Evolutionary conservation across 345 rosid species (phyloP).

Genomic region (Hibiscus mutabilis): DNA sequence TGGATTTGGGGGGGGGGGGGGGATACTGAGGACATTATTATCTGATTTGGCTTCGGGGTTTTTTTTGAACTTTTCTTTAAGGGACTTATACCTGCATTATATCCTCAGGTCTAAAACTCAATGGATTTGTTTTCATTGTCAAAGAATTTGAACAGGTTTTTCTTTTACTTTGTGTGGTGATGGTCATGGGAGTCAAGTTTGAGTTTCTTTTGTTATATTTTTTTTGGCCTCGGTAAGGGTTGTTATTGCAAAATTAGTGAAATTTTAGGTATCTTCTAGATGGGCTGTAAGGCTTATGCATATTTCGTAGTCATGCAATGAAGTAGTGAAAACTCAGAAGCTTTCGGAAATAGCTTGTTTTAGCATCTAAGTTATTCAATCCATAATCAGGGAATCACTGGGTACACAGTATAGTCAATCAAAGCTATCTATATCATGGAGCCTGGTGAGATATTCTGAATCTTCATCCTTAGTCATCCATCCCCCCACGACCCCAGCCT

Average conservation of each 20-base stretch:
- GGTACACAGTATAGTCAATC: not conserved
- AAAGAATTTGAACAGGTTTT: conserved; percentile 21
- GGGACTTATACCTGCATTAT: conserved; percentile 27
- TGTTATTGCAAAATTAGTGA: conserved; percentile 5
- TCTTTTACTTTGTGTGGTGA: not conserved
- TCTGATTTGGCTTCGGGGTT: not conserved
- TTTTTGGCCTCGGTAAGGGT: not conserved
- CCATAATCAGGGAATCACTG: not conserved
- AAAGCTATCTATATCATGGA: not conserved
- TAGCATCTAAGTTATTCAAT: conserved; percentile 2
- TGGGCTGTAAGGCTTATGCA: not conserved
- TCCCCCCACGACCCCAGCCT: not conserved
- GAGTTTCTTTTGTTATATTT: conserved; percentile 4
- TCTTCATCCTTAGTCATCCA: not conserved
- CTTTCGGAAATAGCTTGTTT: not conserved
- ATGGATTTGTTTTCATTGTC: conserved; percentile 24
- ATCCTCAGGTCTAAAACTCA: conserved; percentile 35
- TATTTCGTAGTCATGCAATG: not conserved
- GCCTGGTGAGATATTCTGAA: conserved; percentile 10
- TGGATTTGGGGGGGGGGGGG: too few species aligned
- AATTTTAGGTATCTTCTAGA: conserved; percentile 2
- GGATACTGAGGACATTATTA: not conserved
- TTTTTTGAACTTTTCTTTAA: conserved; percentile 7
- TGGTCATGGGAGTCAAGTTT: conserved; percentile 11
- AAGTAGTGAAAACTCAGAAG: not conserved